Conservation (phyloP, 495 filamentous ascomycete genomes). For the Parathielavia appendiculata region DNA sequence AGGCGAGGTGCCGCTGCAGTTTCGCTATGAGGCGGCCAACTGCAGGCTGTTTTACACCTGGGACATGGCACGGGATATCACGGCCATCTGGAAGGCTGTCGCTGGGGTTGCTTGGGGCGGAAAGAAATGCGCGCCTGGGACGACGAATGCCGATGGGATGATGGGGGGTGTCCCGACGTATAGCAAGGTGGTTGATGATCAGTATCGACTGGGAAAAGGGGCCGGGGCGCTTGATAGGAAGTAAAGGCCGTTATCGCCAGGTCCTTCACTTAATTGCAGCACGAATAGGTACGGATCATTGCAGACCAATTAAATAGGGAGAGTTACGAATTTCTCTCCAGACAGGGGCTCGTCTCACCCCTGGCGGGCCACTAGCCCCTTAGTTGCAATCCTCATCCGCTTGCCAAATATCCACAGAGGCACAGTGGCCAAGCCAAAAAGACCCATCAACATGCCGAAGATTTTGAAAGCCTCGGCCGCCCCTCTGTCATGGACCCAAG, state of each 20-base stretch:
- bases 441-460: conserved; percentile 10
- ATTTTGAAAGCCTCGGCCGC: conserved; percentile 2
- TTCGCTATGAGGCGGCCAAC: conserved; percentile 49
- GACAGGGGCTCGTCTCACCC: conserved; percentile 12
- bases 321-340: conserved; percentile 26
- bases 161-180: conserved; percentile 14
- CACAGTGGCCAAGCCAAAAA: neutral
- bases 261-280: too few relatives aligned
- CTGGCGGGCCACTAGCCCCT: neutral
- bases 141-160: conserved; percentile 11
- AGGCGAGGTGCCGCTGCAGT: conserved; percentile 45
- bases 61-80: conserved; percentile 43
- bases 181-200: conserved; percentile 10
- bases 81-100: conserved; percentile 46
- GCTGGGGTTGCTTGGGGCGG: conserved; percentile 31
- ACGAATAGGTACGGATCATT: too few relatives aligned
- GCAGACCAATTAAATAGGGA: too few relatives aligned
- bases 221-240: conserved; percentile 10
- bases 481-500: conserved; percentile 2
- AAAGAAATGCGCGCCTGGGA: conserved; percentile 22
- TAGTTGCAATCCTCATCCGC: conserved; percentile 1
- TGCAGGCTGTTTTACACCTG: conserved; percentile 53
- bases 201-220: conserved; percentile 9
- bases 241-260: too few relatives aligned
- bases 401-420: conserved; percentile 4